phyloP scores from a whole-genome alignment of 768 basidiomycete species.

The Peribolospora baueri region DNA sequence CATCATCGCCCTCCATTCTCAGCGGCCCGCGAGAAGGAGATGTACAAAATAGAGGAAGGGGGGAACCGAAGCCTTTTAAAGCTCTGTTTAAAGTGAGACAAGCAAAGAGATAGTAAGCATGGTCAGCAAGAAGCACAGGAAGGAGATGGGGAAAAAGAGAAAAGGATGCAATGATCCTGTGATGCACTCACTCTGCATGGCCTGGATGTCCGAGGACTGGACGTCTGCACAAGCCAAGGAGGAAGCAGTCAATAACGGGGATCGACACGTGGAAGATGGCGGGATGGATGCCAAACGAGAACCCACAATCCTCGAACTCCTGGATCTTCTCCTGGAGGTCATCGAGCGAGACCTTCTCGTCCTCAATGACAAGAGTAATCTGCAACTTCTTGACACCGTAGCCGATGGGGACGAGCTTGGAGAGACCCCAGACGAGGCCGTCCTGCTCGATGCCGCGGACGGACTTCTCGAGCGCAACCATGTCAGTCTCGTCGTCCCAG shows the following conservation, averaged over 20 bases:
- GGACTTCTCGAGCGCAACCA: constrained; percentile 54
- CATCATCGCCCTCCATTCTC: too few relatives aligned
- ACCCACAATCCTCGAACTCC: constrained; percentile 26
- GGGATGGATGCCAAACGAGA: background rate
- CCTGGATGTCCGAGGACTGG: constrained; percentile 8
- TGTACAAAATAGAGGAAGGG: background rate
- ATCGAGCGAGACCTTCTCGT: constrained; percentile 75
- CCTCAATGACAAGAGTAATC: constrained; percentile 48
- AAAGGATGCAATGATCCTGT: background rate
- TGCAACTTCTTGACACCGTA: constrained; percentile 87
- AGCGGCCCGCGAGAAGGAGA: too few relatives aligned
- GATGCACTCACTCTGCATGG: constrained; percentile 11
- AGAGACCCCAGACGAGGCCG: constrained; percentile 87
- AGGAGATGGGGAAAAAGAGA: background rate
- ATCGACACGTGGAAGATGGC: background rate
- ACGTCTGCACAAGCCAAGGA: background rate
- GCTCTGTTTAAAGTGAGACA: background rate
- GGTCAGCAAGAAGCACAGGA: background rate
- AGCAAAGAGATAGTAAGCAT: background rate
- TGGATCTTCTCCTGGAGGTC: constrained; percentile 76
- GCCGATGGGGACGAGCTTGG: constrained; percentile 76
- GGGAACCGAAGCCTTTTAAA: background rate
- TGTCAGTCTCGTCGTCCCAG: constrained; percentile 98
- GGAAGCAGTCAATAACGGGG: background rate
- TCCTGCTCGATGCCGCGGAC: constrained; percentile 70